Conservation (phyloP, 2,329 filamentous ascomycete species). For the Moelleriella libera region DNA sequence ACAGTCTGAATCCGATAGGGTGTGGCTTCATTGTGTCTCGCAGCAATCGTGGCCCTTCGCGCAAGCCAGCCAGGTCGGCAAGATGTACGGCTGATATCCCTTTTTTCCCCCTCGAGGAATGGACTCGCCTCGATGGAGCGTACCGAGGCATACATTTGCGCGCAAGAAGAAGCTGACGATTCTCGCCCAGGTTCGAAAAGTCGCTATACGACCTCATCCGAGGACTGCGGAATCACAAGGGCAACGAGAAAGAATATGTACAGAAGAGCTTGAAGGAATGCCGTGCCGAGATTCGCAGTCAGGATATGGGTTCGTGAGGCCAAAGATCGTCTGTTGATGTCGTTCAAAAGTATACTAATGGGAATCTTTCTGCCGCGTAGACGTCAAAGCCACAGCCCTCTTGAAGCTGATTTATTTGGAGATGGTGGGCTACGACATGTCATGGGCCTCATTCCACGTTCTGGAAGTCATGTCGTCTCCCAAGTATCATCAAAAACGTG, state of each 20-base stretch:
- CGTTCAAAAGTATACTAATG: neutral
- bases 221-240: constrained; percentile 89
- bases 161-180: neutral
- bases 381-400: constrained; percentile 90
- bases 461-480: constrained; percentile 96
- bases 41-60: neutral
- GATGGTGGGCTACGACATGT: constrained; percentile 99
- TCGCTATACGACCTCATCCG: constrained; percentile 97
- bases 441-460: constrained; percentile 96
- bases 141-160: too few species aligned
- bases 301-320: constrained; percentile 66
- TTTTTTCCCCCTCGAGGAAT: neutral
- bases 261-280: constrained; percentile 91
- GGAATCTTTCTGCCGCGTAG: constrained; percentile 24
- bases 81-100: neutral
- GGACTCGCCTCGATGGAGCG: too few species aligned
- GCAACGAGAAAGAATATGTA: constrained; percentile 89
- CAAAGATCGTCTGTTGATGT: too few species aligned
- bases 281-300: constrained; percentile 76
- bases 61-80: neutral
- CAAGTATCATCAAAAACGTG: constrained; percentile 89
- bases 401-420: constrained; percentile 95
- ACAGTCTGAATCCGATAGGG: neutral
- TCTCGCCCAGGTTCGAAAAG: constrained; percentile 76
- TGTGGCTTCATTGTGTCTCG: neutral